Conservation (phyloP, 176 grass and related monocot genomes). For the Cymbopogon citratus region DNA sequence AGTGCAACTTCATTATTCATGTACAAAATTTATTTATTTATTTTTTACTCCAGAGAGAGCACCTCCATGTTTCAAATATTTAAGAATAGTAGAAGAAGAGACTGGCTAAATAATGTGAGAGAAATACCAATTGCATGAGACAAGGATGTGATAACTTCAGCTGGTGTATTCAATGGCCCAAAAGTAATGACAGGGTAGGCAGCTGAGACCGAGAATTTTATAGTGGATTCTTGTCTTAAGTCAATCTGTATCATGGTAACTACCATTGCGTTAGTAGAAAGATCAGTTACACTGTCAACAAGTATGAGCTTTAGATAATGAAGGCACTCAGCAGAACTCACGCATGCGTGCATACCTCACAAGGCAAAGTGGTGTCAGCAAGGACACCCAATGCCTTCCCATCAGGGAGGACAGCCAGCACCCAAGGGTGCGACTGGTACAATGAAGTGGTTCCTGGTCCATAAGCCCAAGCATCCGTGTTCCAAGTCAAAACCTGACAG, state of each 20-base stretch:
- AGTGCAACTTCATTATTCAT: too few relatives aligned
- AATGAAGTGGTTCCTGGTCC: conserved; percentile 76
- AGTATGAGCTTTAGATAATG: conserved; percentile 2
- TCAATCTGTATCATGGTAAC: conserved; percentile 58
- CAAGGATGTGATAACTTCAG: conserved; percentile 66
- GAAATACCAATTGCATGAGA: conserved; percentile 80
- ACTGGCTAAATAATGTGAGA: too few relatives aligned
- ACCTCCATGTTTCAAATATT: too few relatives aligned
- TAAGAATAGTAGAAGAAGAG: too few relatives aligned
- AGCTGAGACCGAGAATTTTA: conserved; percentile 54
- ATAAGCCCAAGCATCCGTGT: conserved; percentile 89
- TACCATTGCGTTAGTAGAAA: neutral
- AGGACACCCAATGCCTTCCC: conserved; percentile 75
- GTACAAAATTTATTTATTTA: too few relatives aligned
- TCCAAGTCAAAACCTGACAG: conserved; percentile 90
- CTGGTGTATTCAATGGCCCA: conserved; percentile 68
- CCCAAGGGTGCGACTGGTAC: conserved; percentile 96
- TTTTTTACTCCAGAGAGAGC: too few relatives aligned
- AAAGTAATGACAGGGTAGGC: conserved; percentile 79
- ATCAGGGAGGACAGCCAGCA: conserved; percentile 82
- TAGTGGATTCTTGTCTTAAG: conserved; percentile 53
- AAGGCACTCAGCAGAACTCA: too few relatives aligned
- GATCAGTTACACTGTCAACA: neutral
- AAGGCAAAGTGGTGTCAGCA: conserved; percentile 77
- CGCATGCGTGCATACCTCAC: conserved; percentile 84